Evolutionary conservation across 371 early-diverging fungal genomes (phyloP), one percentile per base, ranked within the genome.

Genomic region (Rhizopus sp.): DNA sequence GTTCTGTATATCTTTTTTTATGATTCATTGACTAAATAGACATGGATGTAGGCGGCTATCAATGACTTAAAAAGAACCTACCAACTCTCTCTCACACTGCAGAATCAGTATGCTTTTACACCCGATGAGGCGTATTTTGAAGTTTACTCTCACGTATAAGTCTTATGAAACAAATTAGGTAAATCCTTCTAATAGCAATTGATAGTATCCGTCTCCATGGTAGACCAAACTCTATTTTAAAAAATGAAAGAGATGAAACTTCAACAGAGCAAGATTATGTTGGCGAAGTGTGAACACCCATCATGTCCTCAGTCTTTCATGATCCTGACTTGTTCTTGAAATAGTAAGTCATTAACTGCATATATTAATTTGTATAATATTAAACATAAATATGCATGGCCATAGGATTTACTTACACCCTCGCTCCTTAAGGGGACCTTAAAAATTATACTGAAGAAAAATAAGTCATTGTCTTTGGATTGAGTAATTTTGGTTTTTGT

Each of bases 201-300:
- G 31, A 34, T 57, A 50, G 57, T 15, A 48, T 48, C 38, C 30
- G 48, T 37, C 45, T 54, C 15, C 35, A 48, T 16, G n/a, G 12
- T 15, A 57, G 42, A 50, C 31, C 17, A 5, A 30, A 57, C 12
- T 50, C 50, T 23, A 32, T 57, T 4, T 41, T 50, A 10, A 57
- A 50, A 7, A 57, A 31, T 37, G 40, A 41, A 57, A 32, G 5
- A 56, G 10, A 7, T 38, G n/a, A 48, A 31, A 5, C 37, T 0
- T 5, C 29, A 47, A 40, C 57, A 12, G 57, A 57, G 41, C 50
- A 57, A 57, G 40, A 57, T 40, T 57, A 17, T 50, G 50, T 57
- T n/a, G 42, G 35, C 7, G 39, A 57, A 50, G 50, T 57, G 17
- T 57, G 57, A 41, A 50, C 50, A 50, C 57, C 57, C 4, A 50